Conservation (phyloP, 148 eudicot species). For the Dysphania ambrosioides region DNA sequence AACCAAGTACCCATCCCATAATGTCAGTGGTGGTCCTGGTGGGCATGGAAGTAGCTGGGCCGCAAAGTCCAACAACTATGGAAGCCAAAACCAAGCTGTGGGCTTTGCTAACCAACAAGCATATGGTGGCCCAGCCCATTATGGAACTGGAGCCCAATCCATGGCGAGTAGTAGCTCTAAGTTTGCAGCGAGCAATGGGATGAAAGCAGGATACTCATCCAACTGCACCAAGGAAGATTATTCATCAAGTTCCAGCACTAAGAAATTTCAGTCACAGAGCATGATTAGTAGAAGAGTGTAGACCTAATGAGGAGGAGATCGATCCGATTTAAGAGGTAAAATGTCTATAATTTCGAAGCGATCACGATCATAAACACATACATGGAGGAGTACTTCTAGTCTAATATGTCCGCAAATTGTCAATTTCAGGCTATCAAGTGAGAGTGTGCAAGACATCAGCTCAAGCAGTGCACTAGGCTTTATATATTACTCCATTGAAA, state of each 20-base stretch:
- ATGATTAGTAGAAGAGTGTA: conserved; percentile 12
- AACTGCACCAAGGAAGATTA: conserved; percentile 4
- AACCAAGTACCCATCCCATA: conserved; percentile 31
- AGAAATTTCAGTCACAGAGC: conserved; percentile 9
- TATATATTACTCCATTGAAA: no score
- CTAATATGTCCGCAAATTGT: no score
- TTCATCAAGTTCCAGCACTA: conserved; percentile 11
- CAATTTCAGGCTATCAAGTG: no score
- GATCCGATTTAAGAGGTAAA: no score
- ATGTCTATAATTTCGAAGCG: no score
- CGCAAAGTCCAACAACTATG: background rate
- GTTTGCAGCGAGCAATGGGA: conserved; percentile 10
- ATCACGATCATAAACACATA: no score
- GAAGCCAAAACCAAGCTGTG: conserved; percentile 8
- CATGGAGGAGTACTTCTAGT: no score
- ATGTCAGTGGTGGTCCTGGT: conserved; percentile 17
- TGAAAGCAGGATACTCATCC: background rate
- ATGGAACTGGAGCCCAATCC: conserved; percentile 19
- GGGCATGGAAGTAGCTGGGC: conserved; percentile 20
- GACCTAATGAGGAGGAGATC: no score
- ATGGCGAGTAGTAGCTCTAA: conserved; percentile 17
- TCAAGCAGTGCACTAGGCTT: no score
- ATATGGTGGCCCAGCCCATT: conserved; percentile 12
- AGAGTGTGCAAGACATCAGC: no score
- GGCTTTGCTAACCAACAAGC: conserved; percentile 22